Conservation (phyloP, 257 asterid genomes). For the Leptodermis oblonga region DNA sequence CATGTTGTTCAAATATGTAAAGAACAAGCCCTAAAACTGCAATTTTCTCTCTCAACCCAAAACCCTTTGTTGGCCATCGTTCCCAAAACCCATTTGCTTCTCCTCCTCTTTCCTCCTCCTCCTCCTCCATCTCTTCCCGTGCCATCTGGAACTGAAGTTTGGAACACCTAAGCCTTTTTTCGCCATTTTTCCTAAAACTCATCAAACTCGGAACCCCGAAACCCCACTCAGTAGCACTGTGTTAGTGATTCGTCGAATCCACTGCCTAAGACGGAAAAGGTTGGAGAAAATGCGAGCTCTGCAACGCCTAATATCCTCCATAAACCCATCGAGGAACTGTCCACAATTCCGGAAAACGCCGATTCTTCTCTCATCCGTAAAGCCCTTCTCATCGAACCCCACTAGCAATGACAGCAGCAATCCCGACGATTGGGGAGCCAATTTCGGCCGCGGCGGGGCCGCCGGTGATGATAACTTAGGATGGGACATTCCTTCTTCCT, state of each 20-base stretch:
- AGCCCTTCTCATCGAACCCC: constrained; percentile 39
- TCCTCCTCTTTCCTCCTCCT: background rate
- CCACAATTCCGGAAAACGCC: constrained; percentile 15
- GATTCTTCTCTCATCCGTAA: constrained; percentile 16
- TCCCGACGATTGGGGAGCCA: constrained; percentile 38
- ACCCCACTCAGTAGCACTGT: too few relatives aligned
- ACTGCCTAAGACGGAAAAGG: background rate
- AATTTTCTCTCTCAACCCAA: too few relatives aligned
- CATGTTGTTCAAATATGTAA: too few relatives aligned
- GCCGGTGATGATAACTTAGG: constrained; percentile 33
- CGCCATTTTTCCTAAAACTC: too few relatives aligned
- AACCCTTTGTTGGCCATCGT: background rate
- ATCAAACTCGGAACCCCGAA: background rate
- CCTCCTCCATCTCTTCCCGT: background rate
- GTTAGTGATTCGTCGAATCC: background rate
- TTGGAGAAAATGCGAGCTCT: constrained; percentile 41
- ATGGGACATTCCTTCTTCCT: constrained; percentile 66
- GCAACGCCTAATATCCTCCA: constrained; percentile 42
- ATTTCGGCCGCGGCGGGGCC: constrained; percentile 36
- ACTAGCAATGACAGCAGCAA: background rate
- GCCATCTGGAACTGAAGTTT: too few relatives aligned
- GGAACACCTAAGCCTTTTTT: too few relatives aligned
- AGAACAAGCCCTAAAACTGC: too few relatives aligned
- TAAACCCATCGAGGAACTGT: constrained; percentile 12
- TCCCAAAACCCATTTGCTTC: background rate